Percentiles rank a stretch among this genome's conserved stretches.
Evolutionary conservation across 2,329 filamentous ascomycete genomes (phyloP).

Genomic region (Hypoxylon sp.): DNA sequence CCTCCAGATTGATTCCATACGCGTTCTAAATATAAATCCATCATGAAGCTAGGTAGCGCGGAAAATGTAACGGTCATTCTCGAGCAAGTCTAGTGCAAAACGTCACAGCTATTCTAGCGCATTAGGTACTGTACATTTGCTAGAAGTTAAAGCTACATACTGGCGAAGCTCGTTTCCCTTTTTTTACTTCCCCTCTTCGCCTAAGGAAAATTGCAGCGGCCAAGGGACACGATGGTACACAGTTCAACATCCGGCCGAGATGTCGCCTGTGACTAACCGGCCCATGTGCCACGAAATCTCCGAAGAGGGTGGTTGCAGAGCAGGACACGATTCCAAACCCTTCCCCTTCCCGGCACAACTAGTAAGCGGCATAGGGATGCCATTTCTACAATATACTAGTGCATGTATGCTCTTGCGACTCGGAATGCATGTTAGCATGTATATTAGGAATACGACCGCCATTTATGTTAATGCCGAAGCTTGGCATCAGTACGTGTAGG

Average conservation of each 20-base stretch:
- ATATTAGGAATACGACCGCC: not conserved
- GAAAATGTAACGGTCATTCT: too few relatives aligned
- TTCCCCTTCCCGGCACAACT: conserved; percentile 5
- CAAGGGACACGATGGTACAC: conserved; percentile 24
- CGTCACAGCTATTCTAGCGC: too few relatives aligned
- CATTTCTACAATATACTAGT: not conserved
- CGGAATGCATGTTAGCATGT: not conserved
- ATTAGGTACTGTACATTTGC: too few relatives aligned
- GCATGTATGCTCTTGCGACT: not conserved
- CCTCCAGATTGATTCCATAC: not conserved
- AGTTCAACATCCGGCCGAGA: conserved; percentile 30
- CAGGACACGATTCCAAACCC: conserved; percentile 42
- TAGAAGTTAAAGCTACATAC: too few relatives aligned
- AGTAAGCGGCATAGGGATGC: conserved; percentile 1
- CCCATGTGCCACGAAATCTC: conserved; percentile 51
- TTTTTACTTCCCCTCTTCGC: not conserved
- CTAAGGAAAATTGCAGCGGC: conserved; percentile 19
- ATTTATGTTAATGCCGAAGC: not conserved
- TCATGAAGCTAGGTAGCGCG: too few relatives aligned
- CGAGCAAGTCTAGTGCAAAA: too few relatives aligned
- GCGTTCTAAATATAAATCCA: too few relatives aligned
- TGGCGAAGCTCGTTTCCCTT: too few relatives aligned
- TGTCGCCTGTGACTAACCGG: conserved; percentile 42
- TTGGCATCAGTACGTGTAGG: not conserved
- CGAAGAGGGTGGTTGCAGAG: conserved; percentile 51